These are phyloP conservation scores for Amanita muscaria DNA, from an alignment of 768 basidiomycete genomes.

Conservation along the genomic window DNA sequence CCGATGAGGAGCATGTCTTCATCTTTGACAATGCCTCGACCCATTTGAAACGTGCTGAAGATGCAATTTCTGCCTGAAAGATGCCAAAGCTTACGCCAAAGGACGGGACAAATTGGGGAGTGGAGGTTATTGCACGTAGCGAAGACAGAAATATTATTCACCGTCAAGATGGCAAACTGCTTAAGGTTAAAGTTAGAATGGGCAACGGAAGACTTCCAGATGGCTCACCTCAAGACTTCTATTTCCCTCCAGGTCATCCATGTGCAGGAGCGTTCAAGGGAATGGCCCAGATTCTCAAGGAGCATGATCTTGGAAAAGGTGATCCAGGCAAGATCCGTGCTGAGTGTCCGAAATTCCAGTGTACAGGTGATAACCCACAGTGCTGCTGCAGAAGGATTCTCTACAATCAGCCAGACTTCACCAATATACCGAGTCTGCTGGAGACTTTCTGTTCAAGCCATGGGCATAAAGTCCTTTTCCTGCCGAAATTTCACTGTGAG, in stretches of 20 bases:
- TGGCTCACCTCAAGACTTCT: neutral
- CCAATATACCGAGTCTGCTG: constrained; percentile 4
- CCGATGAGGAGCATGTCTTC: constrained; percentile 19
- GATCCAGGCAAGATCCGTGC: neutral
- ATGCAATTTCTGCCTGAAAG: constrained; percentile 23
- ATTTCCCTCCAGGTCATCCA: neutral
- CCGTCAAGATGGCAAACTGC: constrained; percentile 17
- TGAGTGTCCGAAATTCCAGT: constrained; percentile 1
- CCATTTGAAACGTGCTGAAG: constrained; percentile 20
- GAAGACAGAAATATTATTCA: constrained; percentile 17
- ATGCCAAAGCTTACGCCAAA: constrained; percentile 29
- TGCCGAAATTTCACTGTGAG: constrained; percentile 11
- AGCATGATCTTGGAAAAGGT: neutral
- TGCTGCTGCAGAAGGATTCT: constrained; percentile 7
- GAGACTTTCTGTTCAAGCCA: neutral
- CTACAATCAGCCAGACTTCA: constrained; percentile 7
- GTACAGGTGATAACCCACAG: neutral
- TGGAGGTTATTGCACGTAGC: neutral
- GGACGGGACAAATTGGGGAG: constrained; percentile 25
- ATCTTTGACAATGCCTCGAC: constrained; percentile 28
- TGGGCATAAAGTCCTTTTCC: constrained; percentile 7
- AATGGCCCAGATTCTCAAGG: neutral
- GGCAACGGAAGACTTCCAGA: constrained; percentile 1
- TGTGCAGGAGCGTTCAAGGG: too few species aligned
- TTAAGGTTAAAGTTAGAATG: constrained; percentile 9